Evolutionary conservation across 1,284 basidiomycete species (phyloP).

Genomic region (Moesziomyces sp.): DNA sequence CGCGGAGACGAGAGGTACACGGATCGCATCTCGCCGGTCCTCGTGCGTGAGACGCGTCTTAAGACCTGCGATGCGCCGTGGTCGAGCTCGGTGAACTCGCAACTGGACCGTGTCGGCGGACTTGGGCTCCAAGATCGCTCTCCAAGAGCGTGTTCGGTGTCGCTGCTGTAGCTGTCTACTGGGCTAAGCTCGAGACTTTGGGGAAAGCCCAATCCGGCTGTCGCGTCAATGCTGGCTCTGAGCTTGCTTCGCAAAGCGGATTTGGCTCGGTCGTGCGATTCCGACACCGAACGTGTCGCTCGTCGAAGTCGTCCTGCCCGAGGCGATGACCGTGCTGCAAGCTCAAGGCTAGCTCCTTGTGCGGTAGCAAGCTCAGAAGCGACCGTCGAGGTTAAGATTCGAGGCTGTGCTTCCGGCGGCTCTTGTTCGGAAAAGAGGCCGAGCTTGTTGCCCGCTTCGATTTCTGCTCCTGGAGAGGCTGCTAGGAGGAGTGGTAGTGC

Average conservation of each 20-base stretch:
- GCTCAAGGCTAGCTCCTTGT: not conserved
- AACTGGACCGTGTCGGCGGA: not conserved
- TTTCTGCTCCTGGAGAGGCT: not conserved
- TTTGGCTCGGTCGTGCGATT: slow-evolving; percentile 4
- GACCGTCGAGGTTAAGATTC: not conserved
- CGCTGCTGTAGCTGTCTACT: not conserved
- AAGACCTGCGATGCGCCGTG: not conserved
- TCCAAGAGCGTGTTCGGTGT: not conserved
- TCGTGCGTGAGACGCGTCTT: slow-evolving; percentile 11
- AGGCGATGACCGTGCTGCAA: not conserved
- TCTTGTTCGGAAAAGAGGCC: slow-evolving; percentile 5
- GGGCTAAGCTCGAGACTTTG: too few relatives aligned
- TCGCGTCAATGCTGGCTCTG: not conserved
- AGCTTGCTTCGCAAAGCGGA: not conserved
- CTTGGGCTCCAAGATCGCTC: not conserved
- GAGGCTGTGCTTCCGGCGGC: not conserved
- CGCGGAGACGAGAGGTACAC: slow-evolving; percentile 2
- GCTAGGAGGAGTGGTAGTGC: not conserved
- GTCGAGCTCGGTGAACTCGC: not conserved
- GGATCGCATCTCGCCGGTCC: slow-evolving; percentile 18
- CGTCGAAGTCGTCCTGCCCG: slow-evolving; percentile 6
- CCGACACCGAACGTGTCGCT: slow-evolving; percentile 21
- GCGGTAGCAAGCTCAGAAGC: not conserved
- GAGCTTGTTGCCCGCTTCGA: slow-evolving; percentile 4
- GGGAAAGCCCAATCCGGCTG: not conserved